Percentiles rank a stretch among this genome's conserved stretches.
Evolutionary conservation across 805 yeast species (phyloP).

Genomic region (Kodamaea kaohsiungensis): DNA sequence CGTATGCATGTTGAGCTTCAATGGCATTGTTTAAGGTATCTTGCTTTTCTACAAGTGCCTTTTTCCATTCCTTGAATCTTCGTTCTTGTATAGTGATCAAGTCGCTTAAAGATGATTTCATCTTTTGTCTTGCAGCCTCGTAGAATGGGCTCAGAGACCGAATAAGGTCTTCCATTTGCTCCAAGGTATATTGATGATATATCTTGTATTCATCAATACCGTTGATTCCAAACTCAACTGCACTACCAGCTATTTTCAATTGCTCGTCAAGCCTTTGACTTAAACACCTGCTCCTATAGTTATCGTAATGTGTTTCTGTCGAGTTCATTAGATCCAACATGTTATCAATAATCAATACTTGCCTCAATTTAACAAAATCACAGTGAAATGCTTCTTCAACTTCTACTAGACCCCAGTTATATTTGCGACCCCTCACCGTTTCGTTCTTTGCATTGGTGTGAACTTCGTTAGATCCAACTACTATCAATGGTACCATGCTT

Average conservation of each 20-base stretch:
- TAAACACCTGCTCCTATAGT: conserved; percentile 61
- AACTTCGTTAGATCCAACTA: conserved; percentile 63
- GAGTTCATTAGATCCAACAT: conserved; percentile 77
- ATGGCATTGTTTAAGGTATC: conserved; percentile 56
- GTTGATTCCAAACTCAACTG: not conserved
- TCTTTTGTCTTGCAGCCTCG: conserved; percentile 42
- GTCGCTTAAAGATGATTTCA: conserved; percentile 46
- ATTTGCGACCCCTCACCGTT: conserved; percentile 47
- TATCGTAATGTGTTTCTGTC: conserved; percentile 77
- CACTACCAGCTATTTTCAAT: not conserved
- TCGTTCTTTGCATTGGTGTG: not conserved
- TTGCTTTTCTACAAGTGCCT: conserved; percentile 55
- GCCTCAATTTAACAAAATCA: conserved; percentile 68
- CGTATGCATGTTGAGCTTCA: conserved; percentile 37
- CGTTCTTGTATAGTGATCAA: conserved; percentile 51
- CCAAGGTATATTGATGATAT: conserved; percentile 37
- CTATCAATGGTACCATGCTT: conserved; percentile 62
- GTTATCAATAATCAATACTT: conserved; percentile 64
- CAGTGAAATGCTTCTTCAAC: conserved; percentile 77
- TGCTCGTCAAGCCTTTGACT: conserved; percentile 41
- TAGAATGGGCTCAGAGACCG: conserved; percentile 49
- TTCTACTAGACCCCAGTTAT: conserved; percentile 86
- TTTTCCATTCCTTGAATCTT: conserved; percentile 64
- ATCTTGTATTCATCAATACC: conserved; percentile 39
- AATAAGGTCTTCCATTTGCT: conserved; percentile 38